Evolutionary conservation across 2,329 filamentous ascomycete genomes (phyloP), one percentile per base, ranked within the genome.

Genomic region (Paecilomyces fulvus): DNA sequence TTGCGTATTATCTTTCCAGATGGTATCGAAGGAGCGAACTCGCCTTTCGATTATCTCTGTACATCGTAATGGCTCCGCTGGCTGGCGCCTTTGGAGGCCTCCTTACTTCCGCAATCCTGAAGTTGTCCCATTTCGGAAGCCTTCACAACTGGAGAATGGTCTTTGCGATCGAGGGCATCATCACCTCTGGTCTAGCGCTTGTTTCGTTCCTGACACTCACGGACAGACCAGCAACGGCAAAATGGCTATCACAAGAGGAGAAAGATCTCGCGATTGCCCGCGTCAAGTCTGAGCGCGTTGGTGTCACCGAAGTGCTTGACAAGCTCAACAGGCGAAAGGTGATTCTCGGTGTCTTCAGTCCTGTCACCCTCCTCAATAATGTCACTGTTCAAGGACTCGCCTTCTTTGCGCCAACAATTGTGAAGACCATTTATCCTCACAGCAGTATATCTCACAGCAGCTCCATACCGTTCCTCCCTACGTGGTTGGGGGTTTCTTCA

Each of bases 1-100:
- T 89, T 46, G 85, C 86, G 0, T 90, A 89, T 70, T 90, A 89
- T 63, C 73, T 89, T 20, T 85, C 82, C 0, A 76, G 86, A 53
- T 90, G 86, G 86, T 90, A 89, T 62, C 77, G 85, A n/a, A 77
- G 84, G 30, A 80, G 79, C 52, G 87, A 90, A 69, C 73, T 90
- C 5, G 80, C 83, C 0, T 88, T 88, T 67, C 79, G 86, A 0
- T 73, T 89, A 0, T 81, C 83, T 0, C 73, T 89, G 1, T 89
- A 88, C 70, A 83, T 89, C 55, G 84, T 88, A 56, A 87, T 84
- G 80, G 82, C 85, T 0, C 85, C 86, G 0, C 75, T 90, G 0
- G 86, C 86, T 0, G 86, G 86, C 2, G 86, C 86, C 0, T 89
- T 89, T 61, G 86, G 87, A 20, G 87, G 87, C 0, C 75, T 90